These are phyloP conservation scores for Phalaenopsis hybrid DNA, from an alignment of 116 monocot genomes.

Conservation along the genomic window DNA sequence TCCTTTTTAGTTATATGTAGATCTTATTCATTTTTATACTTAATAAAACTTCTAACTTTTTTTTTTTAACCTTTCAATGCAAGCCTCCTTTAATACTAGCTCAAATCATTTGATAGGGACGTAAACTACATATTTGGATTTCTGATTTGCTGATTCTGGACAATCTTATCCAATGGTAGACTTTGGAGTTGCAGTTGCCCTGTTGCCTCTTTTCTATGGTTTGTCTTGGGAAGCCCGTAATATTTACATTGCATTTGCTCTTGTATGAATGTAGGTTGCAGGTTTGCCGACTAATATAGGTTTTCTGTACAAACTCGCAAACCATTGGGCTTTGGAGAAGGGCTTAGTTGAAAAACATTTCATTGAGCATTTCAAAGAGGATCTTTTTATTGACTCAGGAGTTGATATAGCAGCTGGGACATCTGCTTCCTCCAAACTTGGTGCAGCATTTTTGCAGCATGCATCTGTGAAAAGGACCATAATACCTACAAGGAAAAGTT, in stretches of 20 bases:
- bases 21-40: too few species aligned
- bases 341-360: constrained; percentile 94
- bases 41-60: too few species aligned
- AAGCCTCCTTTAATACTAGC: too few species aligned
- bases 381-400: constrained; percentile 43
- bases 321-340: constrained; percentile 85
- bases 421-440: constrained; percentile 31
- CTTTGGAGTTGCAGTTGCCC: neutral
- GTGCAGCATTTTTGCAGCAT: constrained; percentile 71
- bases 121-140: neutral
- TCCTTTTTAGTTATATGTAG: too few species aligned
- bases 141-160: neutral
- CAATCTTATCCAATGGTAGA: neutral
- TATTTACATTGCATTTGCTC: neutral
- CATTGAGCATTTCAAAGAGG: constrained; percentile 74
- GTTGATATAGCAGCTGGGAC: constrained; percentile 22
- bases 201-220: neutral
- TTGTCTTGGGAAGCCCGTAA: neutral
- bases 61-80: too few species aligned
- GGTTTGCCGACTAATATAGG: constrained; percentile 90
- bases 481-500: constrained; percentile 27
- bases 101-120: too few species aligned
- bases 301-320: constrained; percentile 75
- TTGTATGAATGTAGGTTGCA: constrained; percentile 56
- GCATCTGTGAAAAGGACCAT: constrained; percentile 63